Base-by-base conservation (phyloP, 345 rosid genomes). In the Moringa oleifera region DNA sequence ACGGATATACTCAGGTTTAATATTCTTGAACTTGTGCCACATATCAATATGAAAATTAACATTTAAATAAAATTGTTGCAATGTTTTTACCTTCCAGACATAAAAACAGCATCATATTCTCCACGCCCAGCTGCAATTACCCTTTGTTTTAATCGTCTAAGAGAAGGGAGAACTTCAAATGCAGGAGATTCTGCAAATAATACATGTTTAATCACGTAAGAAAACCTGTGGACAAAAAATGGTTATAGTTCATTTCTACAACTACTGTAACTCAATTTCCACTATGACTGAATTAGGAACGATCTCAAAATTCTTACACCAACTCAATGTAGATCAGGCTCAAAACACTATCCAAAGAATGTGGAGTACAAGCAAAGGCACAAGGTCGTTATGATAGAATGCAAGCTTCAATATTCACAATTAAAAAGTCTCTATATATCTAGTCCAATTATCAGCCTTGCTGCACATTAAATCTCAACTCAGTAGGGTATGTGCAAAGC, bases 51-150 rank as follows among this genome's bases (percentile, higher is more conserved):
- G 24, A 22, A 57, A 53, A 62, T 53, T 5, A 17, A 53, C 18
- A 59, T 46, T 64, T 56, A 45, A 59, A 53, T 10, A 56, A n/a
- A n/a, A 25, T 20, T 51, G 21, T 16, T 33, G 23, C 5, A 58
- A 19, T n/a, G 25, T 12, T 28, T 49, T 36, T 83, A 94, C 99
- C 99, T 94, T 64, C 96, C 99, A 53, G 97, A 90, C 99, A 90
- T 90, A 59, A 94, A 83, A 55, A 94, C 89, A 17, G 99, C 99
- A 81, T 80, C 77, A 66, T 94, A 94, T 68, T 88, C 81, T 53
- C 92, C 97, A 1, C 88, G 91, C 17, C 96, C 79, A 64, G 97
- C 95, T 37, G 95, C 88, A 58, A 74, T 69, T 61, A 88, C 65
- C 20, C 96, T 87, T 65, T 92, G 85, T 76, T 88, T 94, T 60